Conservation (phyloP, 1,284 basidiomycete species). For the Ceratobasidium sp. region DNA sequence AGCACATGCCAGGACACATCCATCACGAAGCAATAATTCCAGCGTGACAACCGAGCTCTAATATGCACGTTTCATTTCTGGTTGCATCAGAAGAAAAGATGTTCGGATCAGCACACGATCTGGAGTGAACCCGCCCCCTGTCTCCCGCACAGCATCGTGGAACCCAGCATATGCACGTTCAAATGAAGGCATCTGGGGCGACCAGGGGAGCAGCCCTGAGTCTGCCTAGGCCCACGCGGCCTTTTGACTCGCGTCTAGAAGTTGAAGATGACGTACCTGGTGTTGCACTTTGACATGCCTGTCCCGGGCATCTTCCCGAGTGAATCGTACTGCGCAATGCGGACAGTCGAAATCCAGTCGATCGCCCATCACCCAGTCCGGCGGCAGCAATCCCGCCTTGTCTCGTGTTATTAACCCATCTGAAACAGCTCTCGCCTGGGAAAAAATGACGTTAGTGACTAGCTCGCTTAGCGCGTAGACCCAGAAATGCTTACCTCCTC, state of each 20-base stretch:
- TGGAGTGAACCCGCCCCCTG: slow-evolving; percentile 15
- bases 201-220: slow-evolving; percentile 11
- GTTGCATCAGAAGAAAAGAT: slow-evolving; percentile 44
- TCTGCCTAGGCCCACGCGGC: slow-evolving; percentile 3
- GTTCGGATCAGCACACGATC: slow-evolving; percentile 12
- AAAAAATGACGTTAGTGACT: neutral
- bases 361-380: slow-evolving; percentile 44
- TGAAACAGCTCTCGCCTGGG: slow-evolving; percentile 40
- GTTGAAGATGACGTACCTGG: slow-evolving; percentile 36
- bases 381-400: slow-evolving; percentile 31
- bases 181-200: slow-evolving; percentile 16
- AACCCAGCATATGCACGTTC: slow-evolving; percentile 19
- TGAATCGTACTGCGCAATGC: slow-evolving; percentile 40
- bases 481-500: slow-evolving; percentile 27
- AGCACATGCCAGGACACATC: slow-evolving; percentile 5
- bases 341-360: slow-evolving; percentile 42
- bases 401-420: slow-evolving; percentile 40
- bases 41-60: slow-evolving; percentile 14
- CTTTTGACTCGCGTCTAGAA: neutral
- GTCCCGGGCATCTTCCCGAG: slow-evolving; percentile 42
- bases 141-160: neutral
- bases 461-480: neutral
- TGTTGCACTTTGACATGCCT: slow-evolving; percentile 44
- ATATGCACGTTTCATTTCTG: slow-evolving; percentile 36
- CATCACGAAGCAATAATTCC: slow-evolving; percentile 4